These are phyloP conservation scores for Pisolithus thermaeus DNA, from an alignment of 1,284 basidiomycete genomes.

Conservation along the genomic window DNA sequence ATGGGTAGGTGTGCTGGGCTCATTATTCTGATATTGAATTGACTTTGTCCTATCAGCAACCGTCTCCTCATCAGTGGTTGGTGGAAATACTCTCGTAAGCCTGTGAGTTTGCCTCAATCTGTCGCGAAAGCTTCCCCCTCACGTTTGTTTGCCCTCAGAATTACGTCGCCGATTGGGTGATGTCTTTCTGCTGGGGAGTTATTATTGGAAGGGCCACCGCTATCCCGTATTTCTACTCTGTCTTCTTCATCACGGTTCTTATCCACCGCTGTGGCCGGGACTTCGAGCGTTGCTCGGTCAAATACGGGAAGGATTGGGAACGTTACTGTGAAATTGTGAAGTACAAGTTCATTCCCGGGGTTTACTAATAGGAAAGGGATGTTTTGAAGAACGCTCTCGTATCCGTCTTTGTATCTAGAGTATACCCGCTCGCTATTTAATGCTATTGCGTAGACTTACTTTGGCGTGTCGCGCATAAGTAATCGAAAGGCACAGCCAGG, in stretches of 20 bases:
- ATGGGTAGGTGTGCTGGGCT: slow-evolving; percentile 53
- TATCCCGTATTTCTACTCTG: slow-evolving; percentile 94
- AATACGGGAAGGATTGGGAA: slow-evolving; percentile 97
- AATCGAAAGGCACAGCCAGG: no score
- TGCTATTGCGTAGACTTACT: neutral
- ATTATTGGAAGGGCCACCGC: slow-evolving; percentile 77
- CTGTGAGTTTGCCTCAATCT: slow-evolving; percentile 40
- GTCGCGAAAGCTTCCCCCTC: neutral
- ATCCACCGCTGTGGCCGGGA: slow-evolving; percentile 86
- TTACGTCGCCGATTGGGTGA: slow-evolving; percentile 84
- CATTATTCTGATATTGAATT: slow-evolving; percentile 2
- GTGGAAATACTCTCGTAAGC: slow-evolving; percentile 90
- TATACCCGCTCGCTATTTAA: slow-evolving; percentile 11
- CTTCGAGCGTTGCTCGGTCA: slow-evolving; percentile 87
- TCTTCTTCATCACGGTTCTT: slow-evolving; percentile 89
- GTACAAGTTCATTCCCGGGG: slow-evolving; percentile 83
- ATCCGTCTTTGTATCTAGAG: neutral
- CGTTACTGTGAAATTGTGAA: slow-evolving; percentile 81
- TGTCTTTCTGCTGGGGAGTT: slow-evolving; percentile 88
- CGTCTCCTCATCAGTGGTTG: slow-evolving; percentile 81
- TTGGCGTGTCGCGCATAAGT: no score
- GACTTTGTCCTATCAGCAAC: slow-evolving; percentile 44
- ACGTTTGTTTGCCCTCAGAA: slow-evolving; percentile 41
- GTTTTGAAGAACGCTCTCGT: no score
- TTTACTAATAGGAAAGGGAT: slow-evolving; percentile 38